phyloP scores from a whole-genome alignment of 495 filamentous ascomycete species.

The Aspergillus sclerotiicarbonarius region DNA sequence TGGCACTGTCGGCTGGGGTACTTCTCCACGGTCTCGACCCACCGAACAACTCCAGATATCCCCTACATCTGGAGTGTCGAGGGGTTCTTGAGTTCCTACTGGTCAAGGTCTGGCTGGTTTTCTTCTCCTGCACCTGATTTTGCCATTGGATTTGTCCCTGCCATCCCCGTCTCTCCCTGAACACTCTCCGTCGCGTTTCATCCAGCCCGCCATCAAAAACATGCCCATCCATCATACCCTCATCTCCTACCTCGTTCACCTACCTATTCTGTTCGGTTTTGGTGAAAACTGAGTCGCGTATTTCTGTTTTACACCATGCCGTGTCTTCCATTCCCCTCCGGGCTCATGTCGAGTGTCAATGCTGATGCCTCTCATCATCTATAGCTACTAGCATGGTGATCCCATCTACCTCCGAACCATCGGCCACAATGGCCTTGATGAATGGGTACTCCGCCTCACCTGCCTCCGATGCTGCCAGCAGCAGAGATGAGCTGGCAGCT shows the following conservation, averaged over 20 bases:
- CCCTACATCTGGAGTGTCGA: conserved; percentile 15
- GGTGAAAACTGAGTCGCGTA: conserved; percentile 37
- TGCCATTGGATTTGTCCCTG: conserved; percentile 22
- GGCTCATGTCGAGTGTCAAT: conserved; percentile 39
- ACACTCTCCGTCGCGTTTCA: conserved; percentile 36
- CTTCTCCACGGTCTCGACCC: conserved; percentile 50
- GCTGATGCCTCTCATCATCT: conserved; percentile 40
- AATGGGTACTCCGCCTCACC: conserved; percentile 51
- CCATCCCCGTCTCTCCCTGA: conserved; percentile 21
- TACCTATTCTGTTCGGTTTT: conserved; percentile 26
- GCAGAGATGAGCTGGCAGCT: conserved; percentile 35
- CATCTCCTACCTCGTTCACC: conserved; percentile 31
- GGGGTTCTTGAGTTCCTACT: conserved; percentile 14
- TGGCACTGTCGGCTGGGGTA: conserved; percentile 38
- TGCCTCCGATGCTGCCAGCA: conserved; percentile 33
- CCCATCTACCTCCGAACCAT: conserved; percentile 46
- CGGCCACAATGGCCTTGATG: conserved; percentile 37
- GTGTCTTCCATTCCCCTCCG: conserved; percentile 18
- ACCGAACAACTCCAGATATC: conserved; percentile 33
- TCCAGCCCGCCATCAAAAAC: conserved; percentile 46
- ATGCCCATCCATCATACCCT: conserved; percentile 38
- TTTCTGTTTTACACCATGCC: conserved; percentile 23
- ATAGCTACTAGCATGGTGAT: conserved; percentile 54
- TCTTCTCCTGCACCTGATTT: conserved; percentile 20
- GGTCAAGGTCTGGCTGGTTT: conserved; percentile 20